Evolutionary conservation across 176 grass and related monocot genomes (phyloP).

Genomic region (Themeda triandra): DNA sequence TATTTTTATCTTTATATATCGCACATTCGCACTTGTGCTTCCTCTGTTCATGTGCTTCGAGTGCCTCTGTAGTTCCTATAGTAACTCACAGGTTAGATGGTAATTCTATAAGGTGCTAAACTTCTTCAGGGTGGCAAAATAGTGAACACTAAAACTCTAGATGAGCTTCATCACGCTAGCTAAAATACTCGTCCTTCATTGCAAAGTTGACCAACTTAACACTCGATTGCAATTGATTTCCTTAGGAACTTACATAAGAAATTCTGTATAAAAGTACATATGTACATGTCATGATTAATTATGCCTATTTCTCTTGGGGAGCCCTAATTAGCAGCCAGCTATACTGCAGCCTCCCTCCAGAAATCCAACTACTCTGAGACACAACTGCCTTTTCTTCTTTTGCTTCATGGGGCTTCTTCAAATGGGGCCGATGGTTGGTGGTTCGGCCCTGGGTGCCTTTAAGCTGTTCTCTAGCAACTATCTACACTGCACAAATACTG

Average conservation of each 20-base stretch:
- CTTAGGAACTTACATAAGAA: not conserved
- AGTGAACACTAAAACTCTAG: not conserved
- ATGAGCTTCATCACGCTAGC: not conserved
- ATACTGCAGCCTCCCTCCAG: constrained; percentile 2
- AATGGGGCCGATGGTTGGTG: not conserved
- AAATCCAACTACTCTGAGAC: not conserved
- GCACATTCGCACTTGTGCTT: too few relatives aligned
- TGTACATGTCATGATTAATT: constrained; percentile 31
- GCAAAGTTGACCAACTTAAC: not conserved
- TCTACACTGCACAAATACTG: constrained; percentile 45
- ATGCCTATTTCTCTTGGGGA: not conserved
- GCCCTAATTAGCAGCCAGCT: constrained; percentile 8
- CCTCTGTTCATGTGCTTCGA: too few relatives aligned
- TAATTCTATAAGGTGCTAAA: not conserved
- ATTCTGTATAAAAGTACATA: constrained; percentile 14
- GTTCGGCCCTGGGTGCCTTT: constrained; percentile 19
- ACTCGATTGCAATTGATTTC: not conserved
- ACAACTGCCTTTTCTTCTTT: not conserved
- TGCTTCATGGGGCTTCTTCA: not conserved
- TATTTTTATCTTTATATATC: too few relatives aligned
- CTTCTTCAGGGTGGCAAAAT: not conserved
- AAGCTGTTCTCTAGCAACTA: constrained; percentile 36
- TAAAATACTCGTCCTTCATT: not conserved
- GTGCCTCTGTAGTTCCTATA: too few relatives aligned
- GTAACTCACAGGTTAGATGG: too few relatives aligned